These are phyloP conservation scores for Goffeauzyma gilvescens DNA, from an alignment of 768 basidiomycete genomes.

Conservation along the genomic window DNA sequence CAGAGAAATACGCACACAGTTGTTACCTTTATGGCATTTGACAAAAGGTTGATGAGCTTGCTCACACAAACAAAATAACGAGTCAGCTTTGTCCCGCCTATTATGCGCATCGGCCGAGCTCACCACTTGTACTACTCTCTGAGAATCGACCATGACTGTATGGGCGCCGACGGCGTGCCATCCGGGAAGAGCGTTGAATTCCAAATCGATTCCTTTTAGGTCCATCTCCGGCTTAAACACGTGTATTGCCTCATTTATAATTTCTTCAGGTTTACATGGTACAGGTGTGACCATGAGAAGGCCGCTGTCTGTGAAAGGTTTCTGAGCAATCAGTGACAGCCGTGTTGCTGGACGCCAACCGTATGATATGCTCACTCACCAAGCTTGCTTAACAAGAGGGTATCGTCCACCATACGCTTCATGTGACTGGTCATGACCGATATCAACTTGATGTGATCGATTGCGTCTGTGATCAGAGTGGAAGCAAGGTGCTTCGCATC, in stretches of 20 bases:
- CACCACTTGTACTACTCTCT: slow-evolving; percentile 11
- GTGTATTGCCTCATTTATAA: slow-evolving; percentile 2
- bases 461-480: not conserved
- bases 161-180: not conserved
- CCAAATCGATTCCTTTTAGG: slow-evolving; percentile 2
- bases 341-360: not conserved
- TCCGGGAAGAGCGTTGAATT: not conserved
- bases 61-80: not conserved
- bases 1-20: slow-evolving; percentile 8
- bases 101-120: not conserved
- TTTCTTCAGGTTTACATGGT: not conserved
- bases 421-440: slow-evolving; percentile 6
- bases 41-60: slow-evolving; percentile 19
- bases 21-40: slow-evolving; percentile 20
- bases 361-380: not conserved
- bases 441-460: slow-evolving; percentile 3
- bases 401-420: slow-evolving; percentile 9
- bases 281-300: slow-evolving; percentile 5
- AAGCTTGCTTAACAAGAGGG: slow-evolving; percentile 7
- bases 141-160: slow-evolving; percentile 9
- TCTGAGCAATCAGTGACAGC: too few relatives aligned
- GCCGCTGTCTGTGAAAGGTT: slow-evolving; percentile 2
- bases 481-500: not conserved
- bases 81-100: not conserved
- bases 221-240: slow-evolving; percentile 6